Base-by-base conservation (phyloP, 208 protist species). In the Trypanosoma brucei region DNA sequence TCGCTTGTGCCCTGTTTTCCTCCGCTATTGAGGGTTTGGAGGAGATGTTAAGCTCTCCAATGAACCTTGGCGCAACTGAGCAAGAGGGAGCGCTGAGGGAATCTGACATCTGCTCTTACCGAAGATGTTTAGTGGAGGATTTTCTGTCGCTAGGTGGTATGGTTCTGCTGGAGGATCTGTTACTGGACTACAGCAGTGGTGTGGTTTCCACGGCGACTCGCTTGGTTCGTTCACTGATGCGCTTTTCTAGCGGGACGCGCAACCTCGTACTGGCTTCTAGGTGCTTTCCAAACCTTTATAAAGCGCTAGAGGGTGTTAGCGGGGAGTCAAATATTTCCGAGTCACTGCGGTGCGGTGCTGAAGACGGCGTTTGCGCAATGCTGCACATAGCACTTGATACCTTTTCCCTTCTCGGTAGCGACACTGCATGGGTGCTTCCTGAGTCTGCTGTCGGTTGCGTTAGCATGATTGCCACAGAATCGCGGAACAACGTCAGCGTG, bases 391-490 rank as follows among this genome's bases (percentile, higher is more conserved):
- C 49, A 7, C 33, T 86, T 31, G 51, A 72, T n/a, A 69, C 62
- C 51, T 38, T 64, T 8, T 46, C 61, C 1, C 6, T 59, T 0
- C 38, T 65, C 22, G 61, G 42, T 64, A 30, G 22, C 14, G 48
- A 56, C 13, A 40, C 44, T 37, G 33, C 45, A 34, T 56, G 66
- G n/a, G 7, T 73, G 33, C 30, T 73, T 11, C 49, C 59, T 37
- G 68, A 73, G 59, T 55, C 48, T 33, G 33, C 75, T 42, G 62
- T 90, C 30, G 56, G 53, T 51, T 70, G 70, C 8, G 68, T 86
- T 2, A 65, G 75, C 49, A 87, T 80, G 0, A 62, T 87, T 38
- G 65, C 79, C 9, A 78, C 82, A 22, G 76, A 68, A 33, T 53
- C 66, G 6, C 63, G 65, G 14, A 60, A 64, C 5, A 67, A 69